These are phyloP conservation scores for Guyanaporus albipodus DNA, from an alignment of 768 basidiomycete species.

Conservation along the genomic window DNA sequence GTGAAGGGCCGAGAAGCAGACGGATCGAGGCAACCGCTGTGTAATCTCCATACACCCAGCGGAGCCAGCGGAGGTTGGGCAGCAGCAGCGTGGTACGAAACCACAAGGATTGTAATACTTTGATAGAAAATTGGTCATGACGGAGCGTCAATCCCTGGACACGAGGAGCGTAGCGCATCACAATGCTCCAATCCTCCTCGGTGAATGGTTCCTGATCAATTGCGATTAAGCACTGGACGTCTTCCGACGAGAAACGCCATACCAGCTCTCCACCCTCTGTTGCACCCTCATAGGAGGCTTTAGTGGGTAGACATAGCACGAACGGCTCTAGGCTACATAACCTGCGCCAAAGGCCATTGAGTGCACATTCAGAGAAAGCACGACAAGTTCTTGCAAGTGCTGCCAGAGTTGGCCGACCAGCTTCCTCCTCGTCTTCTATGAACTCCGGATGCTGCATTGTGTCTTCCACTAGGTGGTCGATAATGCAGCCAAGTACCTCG, in stretches of 20 bases:
- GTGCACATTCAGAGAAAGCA: conserved; percentile 12
- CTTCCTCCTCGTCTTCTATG: background rate
- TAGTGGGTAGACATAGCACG: conserved; percentile 2
- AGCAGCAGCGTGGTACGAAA: conserved; percentile 3
- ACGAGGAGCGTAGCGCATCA: conserved; percentile 7
- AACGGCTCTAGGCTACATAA: conserved; percentile 8
- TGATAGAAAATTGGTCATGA: background rate
- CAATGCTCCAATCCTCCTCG: conserved; percentile 1
- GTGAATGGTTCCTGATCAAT: background rate
- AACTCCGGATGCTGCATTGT: background rate
- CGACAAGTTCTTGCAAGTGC: conserved; percentile 15
- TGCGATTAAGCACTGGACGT: background rate
- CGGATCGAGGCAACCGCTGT: background rate
- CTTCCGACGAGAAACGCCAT: background rate
- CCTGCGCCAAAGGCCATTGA: conserved; percentile 14
- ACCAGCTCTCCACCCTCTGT: background rate
- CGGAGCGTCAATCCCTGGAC: conserved; percentile 3
- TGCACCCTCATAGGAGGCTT: background rate
- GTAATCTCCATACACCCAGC: background rate
- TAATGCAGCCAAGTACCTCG: conserved; percentile 1
- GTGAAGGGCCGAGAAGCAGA: conserved; percentile 10
- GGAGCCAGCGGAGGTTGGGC: conserved; percentile 6
- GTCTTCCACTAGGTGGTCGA: conserved; percentile 1
- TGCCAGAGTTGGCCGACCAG: background rate
- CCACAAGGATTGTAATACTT: conserved; percentile 2